Evolutionary conservation across 106 monocot genomes (phyloP), one percentile per base, ranked within the genome.

Genomic region (Allium cepa): DNA sequence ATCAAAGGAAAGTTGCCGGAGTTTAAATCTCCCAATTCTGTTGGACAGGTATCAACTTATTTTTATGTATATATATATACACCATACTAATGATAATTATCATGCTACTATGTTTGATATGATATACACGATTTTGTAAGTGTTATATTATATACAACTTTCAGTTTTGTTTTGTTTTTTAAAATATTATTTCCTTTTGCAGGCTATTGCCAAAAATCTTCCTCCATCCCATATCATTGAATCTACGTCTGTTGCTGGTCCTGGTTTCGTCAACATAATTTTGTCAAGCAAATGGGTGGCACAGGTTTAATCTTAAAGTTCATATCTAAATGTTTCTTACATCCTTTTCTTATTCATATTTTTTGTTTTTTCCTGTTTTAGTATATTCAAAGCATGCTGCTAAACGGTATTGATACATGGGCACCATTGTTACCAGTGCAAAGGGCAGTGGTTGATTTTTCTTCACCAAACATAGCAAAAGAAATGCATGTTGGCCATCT

Each of bases 401-500:
- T 76, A 59, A 79, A 87, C 82, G 92, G 97, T 53, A 99, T 99
- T 68, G 64, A 53, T 18, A 75, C 70, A 12, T 99, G 97, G 97
- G 97, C 97, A 18, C 92, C 97, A 52, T 65, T 83, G 14, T 64
- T 93, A 60, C 64, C 86, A 64, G 84, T 92, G 62, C 66, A 66
- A 13, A 87, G 65, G 66, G 90, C 82, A n/a, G 81, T 99, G 52
- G 82, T 92, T 60, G 97, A 99, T 66, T 99, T 99, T 60, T 92
- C 92, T 51, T 99, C 97, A 7, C 97, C 97, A 6, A 99, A 99
- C 78, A 93, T 99, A 77, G 97, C 97, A 15, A 99, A 99, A 71
- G 97, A 99, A 81, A 99, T 99, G 97, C 97, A 99, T 85, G 97
- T 99, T 55, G 97, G 97, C 7, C 82, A 99, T 77, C 74, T 99